A percentile compares a stretch with the other conserved stretches of the same genome.
Conservation (phyloP, 306 rosid genomes). For the Quercus dentata region DNA sequence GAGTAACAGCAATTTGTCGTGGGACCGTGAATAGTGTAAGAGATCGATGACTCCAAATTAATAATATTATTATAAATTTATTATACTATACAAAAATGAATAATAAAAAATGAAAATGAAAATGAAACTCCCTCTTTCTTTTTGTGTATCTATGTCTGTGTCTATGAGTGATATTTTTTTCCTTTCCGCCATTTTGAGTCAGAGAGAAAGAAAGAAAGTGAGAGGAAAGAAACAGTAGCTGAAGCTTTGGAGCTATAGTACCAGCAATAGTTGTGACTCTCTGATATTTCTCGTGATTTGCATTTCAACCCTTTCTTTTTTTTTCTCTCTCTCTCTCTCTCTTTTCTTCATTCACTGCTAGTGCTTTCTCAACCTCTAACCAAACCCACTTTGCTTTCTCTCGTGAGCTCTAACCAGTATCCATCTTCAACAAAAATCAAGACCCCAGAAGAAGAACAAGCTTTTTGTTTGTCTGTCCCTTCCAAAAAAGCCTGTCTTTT, state of each 20-base stretch:
- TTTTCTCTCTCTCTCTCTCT: conserved; percentile 7
- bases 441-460: not conserved
- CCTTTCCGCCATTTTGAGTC: conserved; percentile 32
- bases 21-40: too few species aligned
- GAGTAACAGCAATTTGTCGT: too few species aligned
- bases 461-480: not conserved
- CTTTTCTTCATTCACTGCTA: conserved; percentile 44
- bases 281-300: conserved; percentile 67
- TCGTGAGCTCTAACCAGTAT: not conserved
- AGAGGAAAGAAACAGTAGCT: conserved; percentile 13
- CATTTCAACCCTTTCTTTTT: conserved; percentile 32
- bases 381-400: conserved; percentile 5
- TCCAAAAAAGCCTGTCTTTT: not conserved
- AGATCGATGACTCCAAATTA: too few species aligned
- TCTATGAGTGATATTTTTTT: not conserved
- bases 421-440: too few species aligned
- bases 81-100: too few species aligned
- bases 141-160: too few species aligned
- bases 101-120: not conserved
- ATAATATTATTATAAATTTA: too few species aligned
- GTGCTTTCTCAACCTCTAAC: conserved; percentile 13
- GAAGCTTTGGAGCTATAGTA: conserved; percentile 11
- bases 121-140: too few species aligned
- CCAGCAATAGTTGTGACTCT: conserved; percentile 15
- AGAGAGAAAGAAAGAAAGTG: not conserved